A percentile compares a stretch with the other conserved stretches of the same genome.
phyloP scores from a whole-genome alignment of 148 eudicot genomes.

The Vaccinium vitisidaea region DNA sequence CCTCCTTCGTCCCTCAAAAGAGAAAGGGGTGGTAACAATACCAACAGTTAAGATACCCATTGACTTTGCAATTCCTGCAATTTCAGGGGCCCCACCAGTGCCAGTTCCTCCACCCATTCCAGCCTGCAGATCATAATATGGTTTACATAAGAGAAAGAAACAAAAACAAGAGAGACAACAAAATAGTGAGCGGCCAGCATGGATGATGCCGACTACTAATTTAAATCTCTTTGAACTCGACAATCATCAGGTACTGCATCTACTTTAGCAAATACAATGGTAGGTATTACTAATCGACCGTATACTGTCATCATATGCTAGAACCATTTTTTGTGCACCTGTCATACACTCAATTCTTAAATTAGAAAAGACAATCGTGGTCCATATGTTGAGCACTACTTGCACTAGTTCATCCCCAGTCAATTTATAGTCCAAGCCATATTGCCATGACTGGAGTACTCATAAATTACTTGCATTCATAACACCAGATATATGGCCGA shows the following conservation, averaged over 20 bases:
- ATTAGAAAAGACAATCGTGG: not conserved
- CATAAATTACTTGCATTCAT: not conserved
- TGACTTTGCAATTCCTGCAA: conserved; percentile 89
- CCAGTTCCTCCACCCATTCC: conserved; percentile 99
- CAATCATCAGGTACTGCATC: not conserved
- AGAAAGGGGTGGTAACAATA: conserved; percentile 92
- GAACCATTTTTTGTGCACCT: not conserved
- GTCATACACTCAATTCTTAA: not conserved
- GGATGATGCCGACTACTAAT: not conserved
- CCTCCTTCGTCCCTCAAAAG: conserved; percentile 95
- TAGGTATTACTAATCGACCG: not conserved
- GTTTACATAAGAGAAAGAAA: conserved; percentile 10
- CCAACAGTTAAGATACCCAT: conserved; percentile 99
- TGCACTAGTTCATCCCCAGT: not conserved
- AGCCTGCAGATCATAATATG: conserved; percentile 53
- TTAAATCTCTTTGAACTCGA: not conserved
- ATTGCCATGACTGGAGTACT: not conserved
- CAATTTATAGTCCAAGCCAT: not conserved
- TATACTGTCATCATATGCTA: not conserved
- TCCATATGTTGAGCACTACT: not conserved
- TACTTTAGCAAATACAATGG: not conserved
- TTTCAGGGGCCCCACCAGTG: conserved; percentile 95
- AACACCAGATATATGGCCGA: not conserved
- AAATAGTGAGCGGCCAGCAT: not conserved
- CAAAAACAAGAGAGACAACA: not conserved